These are phyloP conservation scores for Wickerhamomyces bovis DNA, from an alignment of 805 yeast species.

Conservation along the genomic window DNA sequence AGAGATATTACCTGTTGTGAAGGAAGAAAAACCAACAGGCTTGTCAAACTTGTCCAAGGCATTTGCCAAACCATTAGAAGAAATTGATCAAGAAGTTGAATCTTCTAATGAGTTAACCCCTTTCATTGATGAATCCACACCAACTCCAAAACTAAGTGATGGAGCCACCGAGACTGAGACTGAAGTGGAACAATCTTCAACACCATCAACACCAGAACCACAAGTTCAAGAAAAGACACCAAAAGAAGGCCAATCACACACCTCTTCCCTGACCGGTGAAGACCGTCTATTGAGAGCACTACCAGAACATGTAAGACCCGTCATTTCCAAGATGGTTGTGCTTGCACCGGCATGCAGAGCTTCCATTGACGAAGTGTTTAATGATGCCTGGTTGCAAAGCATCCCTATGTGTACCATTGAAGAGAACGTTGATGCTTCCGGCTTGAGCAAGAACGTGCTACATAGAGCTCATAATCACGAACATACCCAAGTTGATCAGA, in stretches of 20 bases:
- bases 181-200: conserved; percentile 4
- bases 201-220: conserved; percentile 10
- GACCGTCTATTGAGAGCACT: conserved; percentile 64
- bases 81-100: conserved; percentile 9
- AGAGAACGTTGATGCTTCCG: conserved; percentile 33
- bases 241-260: conserved; percentile 37
- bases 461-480: conserved; percentile 54
- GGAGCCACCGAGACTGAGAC: conserved; percentile 13
- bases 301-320: conserved; percentile 60
- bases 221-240: conserved; percentile 16
- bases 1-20: conserved; percentile 19
- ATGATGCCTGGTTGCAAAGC: conserved; percentile 60
- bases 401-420: conserved; percentile 67
- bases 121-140: conserved; percentile 7
- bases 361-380: conserved; percentile 71
- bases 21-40: conserved; percentile 16
- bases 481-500: conserved; percentile 87
- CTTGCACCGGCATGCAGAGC: conserved; percentile 83
- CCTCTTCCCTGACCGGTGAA: conserved; percentile 64
- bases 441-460: conserved; percentile 28
- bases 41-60: conserved; percentile 24
- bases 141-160: conserved; percentile 21
- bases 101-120: background rate
- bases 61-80: conserved; percentile 19
- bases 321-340: conserved; percentile 73